Base-by-base conservation (phyloP, 306 rosid genomes). In the Prunus campanulata region DNA sequence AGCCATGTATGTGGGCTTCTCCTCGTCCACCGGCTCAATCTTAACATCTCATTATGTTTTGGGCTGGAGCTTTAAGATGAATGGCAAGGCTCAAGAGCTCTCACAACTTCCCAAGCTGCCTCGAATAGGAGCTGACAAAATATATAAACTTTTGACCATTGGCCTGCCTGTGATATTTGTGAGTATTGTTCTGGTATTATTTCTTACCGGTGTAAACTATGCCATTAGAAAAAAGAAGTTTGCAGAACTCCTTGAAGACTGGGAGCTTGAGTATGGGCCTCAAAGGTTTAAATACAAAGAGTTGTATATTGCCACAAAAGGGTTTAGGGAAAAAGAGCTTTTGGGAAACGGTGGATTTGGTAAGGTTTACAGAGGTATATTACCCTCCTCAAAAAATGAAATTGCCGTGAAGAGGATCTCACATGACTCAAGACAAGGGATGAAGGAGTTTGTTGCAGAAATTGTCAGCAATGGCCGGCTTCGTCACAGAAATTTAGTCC, bases 51-150 rank as follows among this genome's bases (percentile, higher is more conserved):
- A 88, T 83, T 90, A 86, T 75, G 51, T 90, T 64, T 59, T 87
- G 50, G 97, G 91, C 56, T 92, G 93, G 95, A 90, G 97, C 74
- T 92, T 92, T 39, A 75, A 57, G 63, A 25, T 83, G 18, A 87
- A 89, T 60, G 88, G 93, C 15, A n/a, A 79, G 47, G 83, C 87
- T 20, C 81, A 79, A 84, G 72, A 56, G 16, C 88, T 82, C 24
- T 79, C 86, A 22, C 65, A 71, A 68, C 90, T 88, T n/a, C 96
- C 91, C 0, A 72, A 77, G 56, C 77, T 87, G n/a, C 91, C 91
- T 6, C 56, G 64, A 50, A 39, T 72, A 5, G 19, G 14, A 39
- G 48, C 7, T 16, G 57, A 42, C 56, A 44, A 29, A 7, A 55
- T 3, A 30, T 20, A 77, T 11, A 52, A 74, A 29, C 18, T 78